Percentiles rank a stretch among this genome's conserved stretches.
These are phyloP conservation scores for Metschnikowia kunwiensis DNA, from an alignment of 805 yeast genomes.

Conservation along the genomic window DNA sequence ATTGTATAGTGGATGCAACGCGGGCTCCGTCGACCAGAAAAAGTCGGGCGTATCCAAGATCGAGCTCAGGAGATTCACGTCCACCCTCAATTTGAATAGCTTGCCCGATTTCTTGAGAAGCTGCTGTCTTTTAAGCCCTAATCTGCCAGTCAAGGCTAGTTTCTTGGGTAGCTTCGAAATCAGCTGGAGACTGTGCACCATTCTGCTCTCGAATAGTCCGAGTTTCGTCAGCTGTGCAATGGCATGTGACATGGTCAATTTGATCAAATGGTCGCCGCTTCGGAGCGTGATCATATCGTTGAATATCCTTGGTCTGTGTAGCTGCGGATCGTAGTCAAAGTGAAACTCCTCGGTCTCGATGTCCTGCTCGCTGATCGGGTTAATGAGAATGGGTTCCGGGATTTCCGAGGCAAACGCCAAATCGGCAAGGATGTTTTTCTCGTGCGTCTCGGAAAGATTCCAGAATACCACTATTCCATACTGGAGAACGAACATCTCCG, in stretches of 20 bases:
- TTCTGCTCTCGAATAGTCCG: conserved; percentile 86
- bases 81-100: conserved; percentile 84
- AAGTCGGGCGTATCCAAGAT: conserved; percentile 94
- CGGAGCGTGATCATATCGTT: conserved; percentile 92
- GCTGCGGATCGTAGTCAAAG: conserved; percentile 63
- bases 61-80: conserved; percentile 86
- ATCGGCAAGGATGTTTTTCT: conserved; percentile 90
- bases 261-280: conserved; percentile 88
- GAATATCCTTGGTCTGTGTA: conserved; percentile 71
- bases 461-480: conserved; percentile 98
- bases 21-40: conserved; percentile 94
- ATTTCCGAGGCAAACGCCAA: conserved; percentile 61
- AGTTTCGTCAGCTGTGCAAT: conserved; percentile 94
- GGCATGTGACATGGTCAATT: conserved; percentile 91
- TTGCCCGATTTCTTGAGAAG: conserved; percentile 85
- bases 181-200: conserved; percentile 77
- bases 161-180: conserved; percentile 88
- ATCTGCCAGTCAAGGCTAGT: conserved; percentile 82
- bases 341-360: conserved; percentile 89
- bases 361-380: conserved; percentile 81
- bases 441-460: conserved; percentile 92
- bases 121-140: conserved; percentile 83
- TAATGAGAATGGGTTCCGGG: conserved; percentile 50
- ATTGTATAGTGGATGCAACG: conserved; percentile 83
- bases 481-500: conserved; percentile 84